These are phyloP conservation scores for Neofusicoccum laricinum DNA, from an alignment of 2,329 filamentous ascomycete species.

Conservation along the genomic window DNA sequence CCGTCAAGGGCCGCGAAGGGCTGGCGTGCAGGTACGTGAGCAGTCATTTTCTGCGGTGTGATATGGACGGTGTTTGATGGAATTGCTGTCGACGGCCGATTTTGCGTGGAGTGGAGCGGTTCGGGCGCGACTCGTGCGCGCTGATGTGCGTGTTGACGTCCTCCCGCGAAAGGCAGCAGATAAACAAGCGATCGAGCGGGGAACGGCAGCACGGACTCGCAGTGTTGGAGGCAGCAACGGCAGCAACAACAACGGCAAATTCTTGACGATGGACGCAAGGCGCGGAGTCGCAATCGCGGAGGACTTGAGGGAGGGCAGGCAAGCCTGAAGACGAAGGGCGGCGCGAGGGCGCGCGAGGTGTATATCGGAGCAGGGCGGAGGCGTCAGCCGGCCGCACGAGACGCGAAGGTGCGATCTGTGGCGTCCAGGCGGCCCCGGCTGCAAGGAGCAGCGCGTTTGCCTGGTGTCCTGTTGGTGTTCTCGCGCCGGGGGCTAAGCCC, in stretches of 20 bases:
- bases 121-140: constrained; percentile 1
- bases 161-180: neutral
- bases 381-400: neutral
- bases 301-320: constrained; percentile 2
- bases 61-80: neutral
- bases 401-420: constrained; percentile 2
- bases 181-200: constrained; percentile 5
- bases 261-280: neutral
- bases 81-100: neutral
- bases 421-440: neutral
- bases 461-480: constrained; percentile 14
- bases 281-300: constrained; percentile 5
- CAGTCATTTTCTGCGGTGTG: constrained; percentile 12
- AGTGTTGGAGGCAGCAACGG: neutral
- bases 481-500: constrained; percentile 1
- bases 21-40: constrained; percentile 54
- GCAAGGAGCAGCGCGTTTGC: constrained; percentile 12
- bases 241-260: neutral
- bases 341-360: constrained; percentile 1
- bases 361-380: constrained; percentile 12
- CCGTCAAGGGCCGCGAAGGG: constrained; percentile 72
- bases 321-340: constrained; percentile 1
- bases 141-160: constrained; percentile 10
- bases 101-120: constrained; percentile 10
- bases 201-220: neutral